Base-by-base conservation (phyloP, 2,329 filamentous ascomycete species). In the Clonostachys rosea region DNA sequence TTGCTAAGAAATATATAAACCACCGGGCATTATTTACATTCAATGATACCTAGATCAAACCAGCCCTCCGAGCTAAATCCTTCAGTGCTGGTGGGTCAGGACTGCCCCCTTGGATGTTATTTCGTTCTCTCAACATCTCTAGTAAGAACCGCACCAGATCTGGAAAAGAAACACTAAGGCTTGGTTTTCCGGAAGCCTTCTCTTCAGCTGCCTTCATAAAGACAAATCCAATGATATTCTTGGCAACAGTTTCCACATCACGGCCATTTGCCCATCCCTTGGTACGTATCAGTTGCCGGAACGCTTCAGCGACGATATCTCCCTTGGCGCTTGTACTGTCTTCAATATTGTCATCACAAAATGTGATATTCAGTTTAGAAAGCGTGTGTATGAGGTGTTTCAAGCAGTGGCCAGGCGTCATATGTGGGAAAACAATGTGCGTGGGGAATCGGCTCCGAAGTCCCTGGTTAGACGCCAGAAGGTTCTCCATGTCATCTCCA, bases 401-500 rank as follows among this genome's bases (percentile, higher is more conserved):
- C 4, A 75, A 51, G 51, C 76, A 80, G 39, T 77, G 61, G 2
- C 63, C 53, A 0, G 73, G 63, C 1, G 58, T 58, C 33, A 83
- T 56, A 11, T 68, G 56, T 1, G 65, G 61, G 61, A 88, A 88
- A n/a, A 71, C 59, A 8, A 88, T 59, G 2, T 75, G 68, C 35
- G 83, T 81, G 0, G 80, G 76, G 54, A 88, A 88, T 2, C 84
- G 75, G 47, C 78, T 83, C 0, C 75, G 77, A 12, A 88, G 66
- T 1, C 84, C 84, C 0, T 77, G 71, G 53, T 88, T 87, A 40
- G 73, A 69, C 0, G 67, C 64, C 67, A 87, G 74, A 4, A 89
- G 71, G 0, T 70, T 65, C 55, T 87, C 79, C 55, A 88, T 87
- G 42, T 87, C 79, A 0, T 72, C 62, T 34, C 84, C 78, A 54